Base-by-base conservation (phyloP, 345 rosid species). In the Sonneratia caseolaris region DNA sequence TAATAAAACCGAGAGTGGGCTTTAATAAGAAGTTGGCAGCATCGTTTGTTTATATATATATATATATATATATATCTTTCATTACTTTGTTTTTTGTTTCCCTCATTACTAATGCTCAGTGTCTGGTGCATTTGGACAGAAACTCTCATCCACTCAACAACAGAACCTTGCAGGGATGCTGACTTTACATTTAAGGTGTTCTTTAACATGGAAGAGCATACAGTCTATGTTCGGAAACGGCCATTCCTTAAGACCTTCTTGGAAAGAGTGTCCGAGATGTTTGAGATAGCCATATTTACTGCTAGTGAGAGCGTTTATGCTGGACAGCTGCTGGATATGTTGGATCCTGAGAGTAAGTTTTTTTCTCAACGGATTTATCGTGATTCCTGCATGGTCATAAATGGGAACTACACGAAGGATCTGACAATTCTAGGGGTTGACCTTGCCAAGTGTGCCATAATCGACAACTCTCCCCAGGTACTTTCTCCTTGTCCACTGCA, bases 191-290 rank as follows among this genome's bases (percentile, higher is more conserved):
- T 76, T 43, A 64, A 68, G 51, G 64, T 76, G 56, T 69, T 64
- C 65, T 61, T 48, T 48, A 72, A 72, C 69, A 68, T 53, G 73
- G 75, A 68, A 53, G 73, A 76, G 64, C 75, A 72, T 53, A 76
- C 76, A 7, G 75, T 76, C 48, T 76, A 72, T 68, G 79, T 76
- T 19, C 68, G 76, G 21, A 72, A 69, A 55, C 72, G 79, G 79
- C 79, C 79, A 53, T 76, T 37, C 22, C 72, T 76, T 15, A 38
- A 64, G 76, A 12, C 56, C 14, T 76, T 76, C 72, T 69, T 76
- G 79, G 79, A 76, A 27, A 76, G 73, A 55, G 79, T 76, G 19
- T 72, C 76, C 22, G 76, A 76, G 47, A 72, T 76, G 75, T 76
- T 76, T 51, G 76, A 72, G 24, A 64, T 76, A 19, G 72, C 72